Evolutionary conservation across 164 flowering plant species (phyloP).

Genomic region (Stephania cephalantha): DNA sequence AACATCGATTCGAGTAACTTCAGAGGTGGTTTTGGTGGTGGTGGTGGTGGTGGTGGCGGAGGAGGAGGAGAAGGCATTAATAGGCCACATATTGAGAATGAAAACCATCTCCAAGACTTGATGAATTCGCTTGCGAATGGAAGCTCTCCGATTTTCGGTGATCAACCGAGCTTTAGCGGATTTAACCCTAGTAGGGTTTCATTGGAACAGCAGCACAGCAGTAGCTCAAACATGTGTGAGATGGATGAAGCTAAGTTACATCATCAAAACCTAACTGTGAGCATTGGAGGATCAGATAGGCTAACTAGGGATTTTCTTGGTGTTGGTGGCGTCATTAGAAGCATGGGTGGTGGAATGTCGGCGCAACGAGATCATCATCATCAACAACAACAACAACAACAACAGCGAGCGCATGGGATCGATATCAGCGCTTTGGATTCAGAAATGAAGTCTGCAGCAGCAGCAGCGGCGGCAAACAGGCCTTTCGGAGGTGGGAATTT

Average conservation of each 20-base stretch:
- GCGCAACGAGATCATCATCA: slow-evolving; percentile 18
- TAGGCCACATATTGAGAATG: slow-evolving; percentile 32
- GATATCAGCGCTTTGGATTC: slow-evolving; percentile 36
- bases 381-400: slow-evolving; percentile 2
- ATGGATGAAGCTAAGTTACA: slow-evolving; percentile 34
- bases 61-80: slow-evolving; percentile 19
- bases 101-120: slow-evolving; percentile 43
- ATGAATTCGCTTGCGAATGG: slow-evolving; percentile 55
- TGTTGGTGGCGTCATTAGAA: slow-evolving; percentile 61
- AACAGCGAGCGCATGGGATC: slow-evolving; percentile 13
- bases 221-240: slow-evolving; percentile 15
- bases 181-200: slow-evolving; percentile 16
- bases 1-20: slow-evolving; percentile 18
- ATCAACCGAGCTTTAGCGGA: slow-evolving; percentile 22
- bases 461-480: slow-evolving; percentile 14
- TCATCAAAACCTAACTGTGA: slow-evolving; percentile 21
- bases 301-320: slow-evolving; percentile 75
- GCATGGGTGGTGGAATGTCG: slow-evolving; percentile 17
- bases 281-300: slow-evolving; percentile 45
- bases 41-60: background rate
- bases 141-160: slow-evolving; percentile 26
- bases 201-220: slow-evolving; percentile 22
- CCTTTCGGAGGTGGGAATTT: slow-evolving; percentile 42
- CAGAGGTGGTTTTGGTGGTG: slow-evolving; percentile 19
- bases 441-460: slow-evolving; percentile 27